Conservation (phyloP, 2,329 filamentous ascomycete genomes). For the Monosporascus sp. region DNA sequence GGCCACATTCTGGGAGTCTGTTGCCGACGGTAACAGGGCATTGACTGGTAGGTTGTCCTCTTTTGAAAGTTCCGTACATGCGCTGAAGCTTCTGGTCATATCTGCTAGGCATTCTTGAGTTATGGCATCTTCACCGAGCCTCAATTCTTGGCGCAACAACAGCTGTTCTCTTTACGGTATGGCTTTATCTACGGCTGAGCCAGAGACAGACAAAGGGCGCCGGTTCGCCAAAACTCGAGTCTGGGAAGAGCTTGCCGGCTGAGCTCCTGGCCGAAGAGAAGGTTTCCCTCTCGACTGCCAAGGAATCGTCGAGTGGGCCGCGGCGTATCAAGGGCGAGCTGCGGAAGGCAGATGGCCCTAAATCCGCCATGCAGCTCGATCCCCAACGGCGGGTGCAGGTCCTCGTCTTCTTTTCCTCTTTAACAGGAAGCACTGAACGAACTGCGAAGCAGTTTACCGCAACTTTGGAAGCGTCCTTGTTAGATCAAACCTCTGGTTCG, state of each 20-base stretch:
- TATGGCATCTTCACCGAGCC: constrained; percentile 43
- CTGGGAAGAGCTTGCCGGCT: not conserved
- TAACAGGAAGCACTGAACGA: constrained; percentile 77
- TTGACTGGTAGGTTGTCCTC: not conserved
- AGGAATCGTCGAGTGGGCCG: constrained; percentile 36
- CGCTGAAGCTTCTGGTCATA: not conserved
- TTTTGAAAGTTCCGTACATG: not conserved
- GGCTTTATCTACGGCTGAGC: constrained; percentile 25
- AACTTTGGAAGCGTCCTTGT: constrained; percentile 46
- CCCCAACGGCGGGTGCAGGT: constrained; percentile 55
- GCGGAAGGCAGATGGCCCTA: constrained; percentile 29
- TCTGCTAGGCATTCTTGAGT: constrained; percentile 28
- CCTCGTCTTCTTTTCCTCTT: constrained; percentile 81
- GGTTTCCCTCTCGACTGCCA: constrained; percentile 4
- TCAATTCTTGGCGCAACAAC: constrained; percentile 34
- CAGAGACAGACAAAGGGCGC: constrained; percentile 14
- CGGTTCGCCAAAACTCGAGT: constrained; percentile 18
- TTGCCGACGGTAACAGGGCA: not conserved
- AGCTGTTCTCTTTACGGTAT: constrained; percentile 28
- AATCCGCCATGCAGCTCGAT: constrained; percentile 21
- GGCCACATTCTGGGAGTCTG: not conserved
- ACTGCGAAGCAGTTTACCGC: constrained; percentile 60
- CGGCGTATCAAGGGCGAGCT: constrained; percentile 42
- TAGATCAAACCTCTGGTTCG: constrained; percentile 36
- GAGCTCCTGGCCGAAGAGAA: constrained; percentile 10